These are phyloP conservation scores for Cyclocybe aegerita DNA, from an alignment of 768 basidiomycete genomes.

Conservation along the genomic window DNA sequence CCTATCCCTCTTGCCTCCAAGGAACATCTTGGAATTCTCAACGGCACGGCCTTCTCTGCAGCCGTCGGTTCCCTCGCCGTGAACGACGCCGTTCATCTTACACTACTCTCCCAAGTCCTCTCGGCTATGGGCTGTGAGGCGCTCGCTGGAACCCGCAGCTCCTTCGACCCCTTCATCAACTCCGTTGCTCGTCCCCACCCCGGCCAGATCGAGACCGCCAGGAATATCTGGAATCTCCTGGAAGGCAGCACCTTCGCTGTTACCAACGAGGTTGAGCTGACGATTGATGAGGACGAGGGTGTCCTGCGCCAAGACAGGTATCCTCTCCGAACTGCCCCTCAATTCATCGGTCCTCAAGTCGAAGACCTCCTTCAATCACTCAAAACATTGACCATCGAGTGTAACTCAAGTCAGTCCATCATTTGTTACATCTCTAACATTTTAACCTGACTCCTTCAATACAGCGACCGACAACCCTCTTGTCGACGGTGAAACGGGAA, in stretches of 20 bases:
- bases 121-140: slow-evolving; percentile 88
- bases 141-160: slow-evolving; percentile 67
- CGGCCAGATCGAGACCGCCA: slow-evolving; percentile 73
- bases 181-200: slow-evolving; percentile 76
- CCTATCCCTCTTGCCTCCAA: slow-evolving; percentile 72
- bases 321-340: slow-evolving; percentile 71
- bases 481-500: slow-evolving; percentile 63
- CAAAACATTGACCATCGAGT: slow-evolving; percentile 66
- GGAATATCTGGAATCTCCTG: slow-evolving; percentile 66
- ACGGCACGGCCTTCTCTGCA: slow-evolving; percentile 85
- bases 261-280: slow-evolving; percentile 69
- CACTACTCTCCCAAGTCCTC: slow-evolving; percentile 65
- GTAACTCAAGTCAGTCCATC: slow-evolving; percentile 70
- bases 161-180: slow-evolving; percentile 80
- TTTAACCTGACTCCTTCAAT: slow-evolving; percentile 5
- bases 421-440: neutral
- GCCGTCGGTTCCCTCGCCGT: slow-evolving; percentile 75
- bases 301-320: slow-evolving; percentile 80
- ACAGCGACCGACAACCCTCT: slow-evolving; percentile 87
- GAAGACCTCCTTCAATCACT: slow-evolving; percentile 73
- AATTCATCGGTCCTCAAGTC: slow-evolving; percentile 85
- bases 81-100: slow-evolving; percentile 68
- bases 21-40: slow-evolving; percentile 79
- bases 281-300: slow-evolving; percentile 71
- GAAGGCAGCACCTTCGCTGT: slow-evolving; percentile 67